These are phyloP conservation scores for Exophiala alcalophila DNA, from an alignment of 2,329 filamentous ascomycete species.

Conservation along the genomic window DNA sequence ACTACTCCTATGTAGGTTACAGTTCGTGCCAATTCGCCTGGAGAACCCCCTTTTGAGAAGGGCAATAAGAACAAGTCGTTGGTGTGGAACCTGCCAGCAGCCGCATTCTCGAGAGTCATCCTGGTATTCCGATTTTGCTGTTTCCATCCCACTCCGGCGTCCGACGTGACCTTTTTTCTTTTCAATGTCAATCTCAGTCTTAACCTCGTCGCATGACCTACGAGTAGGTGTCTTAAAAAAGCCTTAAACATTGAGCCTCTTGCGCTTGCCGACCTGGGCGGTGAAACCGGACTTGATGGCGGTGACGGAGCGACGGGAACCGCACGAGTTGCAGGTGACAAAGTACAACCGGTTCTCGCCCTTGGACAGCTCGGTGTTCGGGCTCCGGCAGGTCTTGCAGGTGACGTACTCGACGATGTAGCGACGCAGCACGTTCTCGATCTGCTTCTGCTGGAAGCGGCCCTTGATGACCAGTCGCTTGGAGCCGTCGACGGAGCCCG, in stretches of 20 bases:
- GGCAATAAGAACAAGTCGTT: too few species aligned
- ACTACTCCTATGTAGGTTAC: too few species aligned
- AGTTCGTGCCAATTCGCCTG: too few species aligned
- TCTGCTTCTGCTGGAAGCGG: constrained; percentile 99
- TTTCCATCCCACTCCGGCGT: too few species aligned
- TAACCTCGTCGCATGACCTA: too few species aligned
- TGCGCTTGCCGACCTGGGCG: constrained; percentile 97
- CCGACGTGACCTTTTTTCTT: too few species aligned
- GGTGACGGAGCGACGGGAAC: constrained; percentile 80
- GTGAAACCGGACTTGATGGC: constrained; percentile 99
- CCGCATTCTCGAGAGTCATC: too few species aligned
- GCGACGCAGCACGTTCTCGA: constrained; percentile 93
- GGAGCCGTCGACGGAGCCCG: constrained; percentile 88
- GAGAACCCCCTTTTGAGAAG: too few species aligned
- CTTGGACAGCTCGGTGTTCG: constrained; percentile 95
- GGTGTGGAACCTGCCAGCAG: too few species aligned
- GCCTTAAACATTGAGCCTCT: constrained; percentile 77
- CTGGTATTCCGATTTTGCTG: too few species aligned
- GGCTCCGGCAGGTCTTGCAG: constrained; percentile 95
- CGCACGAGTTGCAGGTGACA: constrained; percentile 91
- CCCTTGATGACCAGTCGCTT: constrained; percentile 96
- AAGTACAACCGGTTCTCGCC: constrained; percentile 99
- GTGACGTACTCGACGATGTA: constrained; percentile 89
- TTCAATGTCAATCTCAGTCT: background rate
- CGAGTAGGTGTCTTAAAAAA: too few species aligned